A percentile compares a stretch with the other conserved stretches of the same genome.
phyloP scores from a whole-genome alignment of 1,284 basidiomycete genomes.

The Phylloporus sp. region DNA sequence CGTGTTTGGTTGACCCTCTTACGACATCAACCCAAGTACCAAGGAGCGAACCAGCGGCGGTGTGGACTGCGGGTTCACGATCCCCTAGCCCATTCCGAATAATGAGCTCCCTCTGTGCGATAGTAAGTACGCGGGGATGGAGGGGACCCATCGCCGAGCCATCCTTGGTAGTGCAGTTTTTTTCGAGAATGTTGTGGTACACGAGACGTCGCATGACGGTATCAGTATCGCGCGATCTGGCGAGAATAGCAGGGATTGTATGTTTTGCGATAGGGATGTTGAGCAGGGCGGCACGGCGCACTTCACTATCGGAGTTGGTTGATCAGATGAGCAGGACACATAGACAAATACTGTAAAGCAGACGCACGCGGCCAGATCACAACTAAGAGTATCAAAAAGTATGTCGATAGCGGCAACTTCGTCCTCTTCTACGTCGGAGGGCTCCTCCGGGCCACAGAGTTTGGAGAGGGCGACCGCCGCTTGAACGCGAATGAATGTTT shows the following conservation, averaged over 20 bases:
- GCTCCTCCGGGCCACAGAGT: constrained; percentile 79
- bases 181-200: constrained; percentile 70
- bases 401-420: constrained; percentile 68
- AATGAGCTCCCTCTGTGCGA: constrained; percentile 80
- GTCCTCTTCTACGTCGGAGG: constrained; percentile 67
- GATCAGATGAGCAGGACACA: constrained; percentile 10
- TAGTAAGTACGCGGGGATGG: constrained; percentile 74
- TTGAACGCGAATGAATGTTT: constrained; percentile 83
- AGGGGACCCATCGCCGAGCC: constrained; percentile 57
- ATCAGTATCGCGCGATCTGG: constrained; percentile 88
- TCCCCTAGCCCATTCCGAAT: constrained; percentile 89
- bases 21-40: constrained; percentile 79
- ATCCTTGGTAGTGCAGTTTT: constrained; percentile 30
- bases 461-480: constrained; percentile 88
- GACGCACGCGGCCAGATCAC: constrained; percentile 83
- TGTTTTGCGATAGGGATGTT: constrained; percentile 73
- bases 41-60: constrained; percentile 81
- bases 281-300: constrained; percentile 86
- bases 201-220: constrained; percentile 83
- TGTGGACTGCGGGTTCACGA: constrained; percentile 83
- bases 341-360: not conserved
- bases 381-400: constrained; percentile 64
- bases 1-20: constrained; percentile 51
- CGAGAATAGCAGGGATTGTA: constrained; percentile 76
- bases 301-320: constrained; percentile 68